A percentile compares a stretch with the other conserved stretches of the same genome.
Conservation (phyloP, 352 stramenopile species). For the Globisporangium uncinulatum region DNA sequence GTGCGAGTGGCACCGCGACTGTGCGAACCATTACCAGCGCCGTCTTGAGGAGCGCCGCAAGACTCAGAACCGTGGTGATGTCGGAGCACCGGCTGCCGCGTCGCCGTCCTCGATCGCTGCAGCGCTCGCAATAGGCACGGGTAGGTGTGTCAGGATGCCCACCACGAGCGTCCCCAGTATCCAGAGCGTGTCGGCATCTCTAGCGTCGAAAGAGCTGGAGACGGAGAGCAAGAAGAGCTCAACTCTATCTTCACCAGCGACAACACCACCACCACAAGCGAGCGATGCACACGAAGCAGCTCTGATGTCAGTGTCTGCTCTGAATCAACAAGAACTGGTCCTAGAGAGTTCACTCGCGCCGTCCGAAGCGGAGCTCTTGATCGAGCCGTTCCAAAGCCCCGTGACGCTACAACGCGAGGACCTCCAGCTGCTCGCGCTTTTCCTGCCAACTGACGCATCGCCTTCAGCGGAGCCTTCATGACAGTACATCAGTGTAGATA, state of each 20-base stretch:
- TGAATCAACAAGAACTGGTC: too few relatives aligned
- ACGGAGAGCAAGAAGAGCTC: not conserved
- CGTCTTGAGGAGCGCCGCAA: constrained; percentile 47
- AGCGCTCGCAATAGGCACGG: constrained; percentile 4
- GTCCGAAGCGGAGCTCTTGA: too few relatives aligned
- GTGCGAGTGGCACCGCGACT: constrained; percentile 63
- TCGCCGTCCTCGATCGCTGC: constrained; percentile 4
- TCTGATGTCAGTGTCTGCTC: not conserved
- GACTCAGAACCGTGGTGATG: constrained; percentile 22
- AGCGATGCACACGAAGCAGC: not conserved
- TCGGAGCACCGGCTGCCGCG: constrained; percentile 5
- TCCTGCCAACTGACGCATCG: constrained; percentile 1
- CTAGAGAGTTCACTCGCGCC: too few relatives aligned
- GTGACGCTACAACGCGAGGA: constrained; percentile 32
- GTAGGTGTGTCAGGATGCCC: not conserved
- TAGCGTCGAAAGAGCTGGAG: not conserved
- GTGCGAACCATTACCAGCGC: constrained; percentile 73
- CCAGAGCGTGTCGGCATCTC: not conserved
- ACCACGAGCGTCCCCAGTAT: constrained; percentile 10
- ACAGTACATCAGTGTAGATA: not conserved
- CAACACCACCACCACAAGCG: not conserved
- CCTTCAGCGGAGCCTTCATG: not conserved
- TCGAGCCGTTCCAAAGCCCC: constrained; percentile 29
- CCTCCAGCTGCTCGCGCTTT: constrained; percentile 22
- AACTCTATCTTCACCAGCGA: not conserved